Percentiles rank a stretch among this genome's conserved stretches.
phyloP scores from a whole-genome alignment of 352 stramenopile genomes.

The Phytophthora ohioensis region DNA sequence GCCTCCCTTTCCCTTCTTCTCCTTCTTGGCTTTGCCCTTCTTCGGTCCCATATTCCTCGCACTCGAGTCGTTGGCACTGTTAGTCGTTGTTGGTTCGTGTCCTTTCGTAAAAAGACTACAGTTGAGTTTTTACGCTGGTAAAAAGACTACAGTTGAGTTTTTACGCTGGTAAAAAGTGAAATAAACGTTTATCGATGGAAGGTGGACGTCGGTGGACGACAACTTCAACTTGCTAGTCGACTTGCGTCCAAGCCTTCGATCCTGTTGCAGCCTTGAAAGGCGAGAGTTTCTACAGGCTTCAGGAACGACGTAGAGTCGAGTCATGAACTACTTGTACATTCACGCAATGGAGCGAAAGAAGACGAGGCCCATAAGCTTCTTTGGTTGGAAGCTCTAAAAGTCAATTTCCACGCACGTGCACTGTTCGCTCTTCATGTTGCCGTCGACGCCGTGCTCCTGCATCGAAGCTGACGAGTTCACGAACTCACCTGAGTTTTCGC shows the following conservation, averaged over 20 bases:
- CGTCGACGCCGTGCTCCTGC: conserved; percentile 48
- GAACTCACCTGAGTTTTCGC: conserved; percentile 56
- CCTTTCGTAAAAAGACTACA: conserved; percentile 21
- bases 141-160: conserved; percentile 10
- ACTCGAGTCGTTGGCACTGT: conserved; percentile 1
- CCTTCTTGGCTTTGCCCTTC: conserved; percentile 57
- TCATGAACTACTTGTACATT: conserved; percentile 52
- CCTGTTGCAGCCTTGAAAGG: conserved; percentile 50
- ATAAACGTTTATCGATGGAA: background rate
- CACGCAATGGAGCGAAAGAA: conserved; percentile 77
- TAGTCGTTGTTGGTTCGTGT: background rate
- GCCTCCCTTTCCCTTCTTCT: conserved; percentile 60
- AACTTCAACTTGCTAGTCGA: conserved; percentile 2
- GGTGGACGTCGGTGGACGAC: conserved; percentile 7
- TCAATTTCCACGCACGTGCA: conserved; percentile 56
- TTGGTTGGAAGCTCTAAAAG: conserved; percentile 64
- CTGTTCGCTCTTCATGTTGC: conserved; percentile 17
- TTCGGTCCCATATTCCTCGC: conserved; percentile 61
- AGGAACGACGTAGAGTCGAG: conserved; percentile 54
- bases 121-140: conserved; percentile 22
- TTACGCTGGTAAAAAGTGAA: conserved; percentile 18
- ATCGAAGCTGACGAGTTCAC: conserved; percentile 70
- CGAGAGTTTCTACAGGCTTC: conserved; percentile 66
- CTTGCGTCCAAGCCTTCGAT: no score
- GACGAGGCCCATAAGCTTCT: conserved; percentile 63